Conservation (phyloP, 1,139 yeast genomes). For the Lodderomyces parapsilosis region DNA sequence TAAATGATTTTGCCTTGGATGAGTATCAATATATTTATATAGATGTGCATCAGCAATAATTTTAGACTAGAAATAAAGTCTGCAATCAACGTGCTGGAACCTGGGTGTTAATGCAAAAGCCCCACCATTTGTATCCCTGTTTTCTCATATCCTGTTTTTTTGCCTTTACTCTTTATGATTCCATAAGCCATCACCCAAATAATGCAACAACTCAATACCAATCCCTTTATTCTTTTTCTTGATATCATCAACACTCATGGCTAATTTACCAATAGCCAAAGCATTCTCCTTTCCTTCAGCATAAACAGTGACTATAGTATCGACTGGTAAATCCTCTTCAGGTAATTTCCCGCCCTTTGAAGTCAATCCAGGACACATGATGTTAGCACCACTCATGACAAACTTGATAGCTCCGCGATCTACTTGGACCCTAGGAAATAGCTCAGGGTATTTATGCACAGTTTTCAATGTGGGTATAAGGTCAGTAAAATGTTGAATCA, state of each 20-base stretch:
- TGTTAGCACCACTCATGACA: slow-evolving; percentile 89
- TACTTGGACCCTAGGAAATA: slow-evolving; percentile 85
- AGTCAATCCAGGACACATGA: slow-evolving; percentile 97
- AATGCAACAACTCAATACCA: slow-evolving; percentile 83
- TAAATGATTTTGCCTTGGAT: slow-evolving; percentile 34
- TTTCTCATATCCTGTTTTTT: slow-evolving; percentile 1
- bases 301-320: slow-evolving; percentile 71
- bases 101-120: too few species aligned
- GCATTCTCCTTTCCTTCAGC: slow-evolving; percentile 95
- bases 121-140: not conserved
- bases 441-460: slow-evolving; percentile 79
- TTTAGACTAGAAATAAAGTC: too few species aligned
- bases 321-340: slow-evolving; percentile 62
- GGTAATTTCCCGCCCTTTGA: slow-evolving; percentile 88
- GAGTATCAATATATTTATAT: slow-evolving; percentile 22
- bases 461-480: slow-evolving; percentile 73
- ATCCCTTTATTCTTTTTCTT: slow-evolving; percentile 81
- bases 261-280: slow-evolving; percentile 80
- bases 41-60: not conserved
- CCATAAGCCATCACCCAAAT: slow-evolving; percentile 92
- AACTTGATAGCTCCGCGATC: slow-evolving; percentile 97
- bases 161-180: slow-evolving; percentile 36
- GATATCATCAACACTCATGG: slow-evolving; percentile 90
- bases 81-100: too few species aligned
- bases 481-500: slow-evolving; percentile 76